Evolutionary conservation across 768 basidiomycete species (phyloP), one percentile per base, ranked within the genome.

Genomic region (Panellus pusillus): DNA sequence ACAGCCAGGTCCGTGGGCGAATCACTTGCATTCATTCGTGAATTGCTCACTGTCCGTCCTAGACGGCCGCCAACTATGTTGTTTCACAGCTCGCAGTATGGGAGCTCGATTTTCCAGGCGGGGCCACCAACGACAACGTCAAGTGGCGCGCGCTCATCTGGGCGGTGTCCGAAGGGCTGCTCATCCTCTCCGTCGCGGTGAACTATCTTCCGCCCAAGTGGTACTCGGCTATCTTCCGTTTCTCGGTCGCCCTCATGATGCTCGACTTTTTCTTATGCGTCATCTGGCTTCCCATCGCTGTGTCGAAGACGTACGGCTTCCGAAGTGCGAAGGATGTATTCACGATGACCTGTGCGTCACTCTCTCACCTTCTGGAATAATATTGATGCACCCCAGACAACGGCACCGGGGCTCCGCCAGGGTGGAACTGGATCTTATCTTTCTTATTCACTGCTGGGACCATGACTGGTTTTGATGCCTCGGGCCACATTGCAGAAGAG

Each of bases 211-310:
- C 91, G 5, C 89, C 90, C 52, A 78, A 74, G 66, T 63, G 74
- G 52, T 96, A 92, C 68, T 88, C 91, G 1, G 66, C 69, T 13
- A 73, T 94, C 40, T 96, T 97, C 80, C 84, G 82, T 59, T 77
- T 90, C 59, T 85, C 90, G 0, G 72, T 92, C 39, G 77, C 65
- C 13, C 65, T 95, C 43, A 87, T 93, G 68, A 83, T 91, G 77
- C 70, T 93, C 45, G 93, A 96, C 73, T 93, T 94, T 70, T 75
- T 93, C 66, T 80, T 95, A 17, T 92, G 89, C 66, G 66, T 91
- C 45, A 90, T 93, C 61, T 96, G 93, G 93, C 80, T 97, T 36
- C 94, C 94, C 0, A 91, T 97, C 47, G 92, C 91, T 0, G 94
- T 93, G 3, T 86, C 86, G 6, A 86, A 78, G 61, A 93, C 93